These are phyloP conservation scores for Candolleomyces eurysporus DNA, from an alignment of 768 basidiomycete genomes.

Conservation along the genomic window DNA sequence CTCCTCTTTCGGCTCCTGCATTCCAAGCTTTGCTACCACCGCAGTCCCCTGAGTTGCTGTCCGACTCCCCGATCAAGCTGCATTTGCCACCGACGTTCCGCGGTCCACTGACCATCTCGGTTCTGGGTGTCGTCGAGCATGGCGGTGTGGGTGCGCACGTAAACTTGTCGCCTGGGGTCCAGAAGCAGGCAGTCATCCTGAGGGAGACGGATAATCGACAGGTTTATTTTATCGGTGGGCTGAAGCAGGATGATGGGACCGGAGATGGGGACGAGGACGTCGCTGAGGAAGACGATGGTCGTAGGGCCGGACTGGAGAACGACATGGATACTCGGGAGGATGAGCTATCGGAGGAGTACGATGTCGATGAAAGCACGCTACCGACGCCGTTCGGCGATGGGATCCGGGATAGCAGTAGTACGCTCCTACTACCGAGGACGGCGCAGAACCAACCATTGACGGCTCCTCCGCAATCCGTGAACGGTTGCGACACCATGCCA, in stretches of 20 bases:
- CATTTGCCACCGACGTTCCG: slow-evolving; percentile 42
- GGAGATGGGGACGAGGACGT: slow-evolving; percentile 11
- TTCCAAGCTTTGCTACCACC: background rate
- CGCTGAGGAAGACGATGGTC: slow-evolving; percentile 15
- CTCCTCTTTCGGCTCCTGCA: background rate
- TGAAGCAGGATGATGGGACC: slow-evolving; percentile 14
- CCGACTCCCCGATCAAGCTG: slow-evolving; percentile 15
- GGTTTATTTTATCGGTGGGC: slow-evolving; percentile 34
- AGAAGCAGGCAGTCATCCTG: slow-evolving; percentile 28
- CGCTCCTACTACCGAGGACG: too few species aligned
- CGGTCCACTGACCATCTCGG: slow-evolving; percentile 35
- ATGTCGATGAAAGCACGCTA: background rate
- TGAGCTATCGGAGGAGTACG: background rate
- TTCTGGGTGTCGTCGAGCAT: slow-evolving; percentile 18
- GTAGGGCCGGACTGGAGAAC: slow-evolving; percentile 19
- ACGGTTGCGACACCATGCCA: too few species aligned
- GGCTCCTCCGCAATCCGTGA: too few species aligned
- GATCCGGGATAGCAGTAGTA: background rate
- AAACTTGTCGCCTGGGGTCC: slow-evolving; percentile 28
- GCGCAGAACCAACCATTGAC: too few species aligned
- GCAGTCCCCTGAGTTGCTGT: background rate
- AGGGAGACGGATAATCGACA: slow-evolving; percentile 29
- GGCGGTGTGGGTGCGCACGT: slow-evolving; percentile 38
- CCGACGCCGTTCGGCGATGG: background rate
- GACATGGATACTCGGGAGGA: slow-evolving; percentile 8